Base-by-base conservation (phyloP, 2,329 filamentous ascomycete genomes). In the Talaromyces marneffei region DNA sequence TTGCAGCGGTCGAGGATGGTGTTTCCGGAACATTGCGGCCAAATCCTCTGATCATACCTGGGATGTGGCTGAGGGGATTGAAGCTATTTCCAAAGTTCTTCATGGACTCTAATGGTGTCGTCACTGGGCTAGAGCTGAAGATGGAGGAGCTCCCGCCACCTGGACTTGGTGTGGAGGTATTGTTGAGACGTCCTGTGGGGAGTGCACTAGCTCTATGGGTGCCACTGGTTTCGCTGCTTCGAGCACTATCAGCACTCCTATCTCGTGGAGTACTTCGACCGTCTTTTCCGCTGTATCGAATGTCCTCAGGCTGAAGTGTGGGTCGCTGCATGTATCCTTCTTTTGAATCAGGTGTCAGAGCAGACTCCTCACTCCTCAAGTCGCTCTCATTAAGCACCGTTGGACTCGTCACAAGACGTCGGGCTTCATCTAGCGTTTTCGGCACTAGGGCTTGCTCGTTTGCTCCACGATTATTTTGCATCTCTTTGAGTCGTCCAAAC, bases 391-490 rank as follows among this genome's bases (percentile, higher is more conserved):
- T 85, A 2, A 68, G 63, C 23, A 69, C 60, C 10, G 66, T 66
- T n/a, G 76, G 74, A 53, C 74, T 69, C 69, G 86, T 90, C 65
- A 99, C 89, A 10, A 99, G 83, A 72, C 92, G 93, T 52, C 92
- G 84, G 16, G 93, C 94, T 69, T 99, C 94, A 68, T 96, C 94
- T 0, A 99, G 80, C 1, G 94, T 99, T 69, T 91, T 93, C 1
- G 94, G 94, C 0, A 96, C 82, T 42, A 81, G 71, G 6, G 85
- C 76, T 23, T 61, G 67, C 37, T 70, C 70, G 18, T 72, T 68
- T 67, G 68, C 76, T 68, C 66, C 81, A 73, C 71, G 85, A 77
- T 67, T 86, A 59, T 81, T 72, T 57, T 78, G 76, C 54, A 77
- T 66, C 63, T 96, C 92, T 64, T 89, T 91, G 20, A 97, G 81